Percentiles rank a stretch among this genome's conserved stretches.
Conservation (phyloP, 768 basidiomycete genomes). For the Hericium erinaceus region DNA sequence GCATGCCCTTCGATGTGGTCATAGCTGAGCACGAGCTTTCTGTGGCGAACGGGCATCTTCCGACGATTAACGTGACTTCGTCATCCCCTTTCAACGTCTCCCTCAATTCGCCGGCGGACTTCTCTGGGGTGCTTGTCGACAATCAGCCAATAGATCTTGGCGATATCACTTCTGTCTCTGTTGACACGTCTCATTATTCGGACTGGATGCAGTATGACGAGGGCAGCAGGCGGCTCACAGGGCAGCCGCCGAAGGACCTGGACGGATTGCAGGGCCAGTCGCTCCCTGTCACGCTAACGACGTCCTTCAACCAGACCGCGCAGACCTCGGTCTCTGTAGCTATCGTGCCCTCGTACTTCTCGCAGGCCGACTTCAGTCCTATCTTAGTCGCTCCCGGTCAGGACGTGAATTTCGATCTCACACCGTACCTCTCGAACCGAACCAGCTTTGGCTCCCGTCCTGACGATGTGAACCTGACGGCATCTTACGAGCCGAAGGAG, state of each 20-base stretch:
- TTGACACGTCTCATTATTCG: slow-evolving; percentile 50
- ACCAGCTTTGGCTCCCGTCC: slow-evolving; percentile 24
- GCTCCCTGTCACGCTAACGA: slow-evolving; percentile 54
- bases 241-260: slow-evolving; percentile 44
- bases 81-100: slow-evolving; percentile 42
- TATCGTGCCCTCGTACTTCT: slow-evolving; percentile 68
- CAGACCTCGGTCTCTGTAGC: slow-evolving; percentile 55
- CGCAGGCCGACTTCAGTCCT: slow-evolving; percentile 43
- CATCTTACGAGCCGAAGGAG: slow-evolving; percentile 42
- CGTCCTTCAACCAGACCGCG: slow-evolving; percentile 60
- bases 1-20: slow-evolving; percentile 54
- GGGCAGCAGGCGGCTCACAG: slow-evolving; percentile 47
- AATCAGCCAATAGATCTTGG: slow-evolving; percentile 43
- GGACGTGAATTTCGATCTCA: slow-evolving; percentile 43
- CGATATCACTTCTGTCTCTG: slow-evolving; percentile 45
- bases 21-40: slow-evolving; percentile 65
- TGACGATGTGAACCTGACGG: slow-evolving; percentile 43
- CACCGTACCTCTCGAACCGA: slow-evolving; percentile 43
- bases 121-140: slow-evolving; percentile 55
- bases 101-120: slow-evolving; percentile 47
- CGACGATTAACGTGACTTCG: slow-evolving; percentile 64
- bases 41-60: slow-evolving; percentile 33
- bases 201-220: slow-evolving; percentile 57
- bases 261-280: slow-evolving; percentile 23
- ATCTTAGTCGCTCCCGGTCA: slow-evolving; percentile 44